Conservation (phyloP, 1,284 basidiomycete genomes). For the Fomitopsis palustris region DNA sequence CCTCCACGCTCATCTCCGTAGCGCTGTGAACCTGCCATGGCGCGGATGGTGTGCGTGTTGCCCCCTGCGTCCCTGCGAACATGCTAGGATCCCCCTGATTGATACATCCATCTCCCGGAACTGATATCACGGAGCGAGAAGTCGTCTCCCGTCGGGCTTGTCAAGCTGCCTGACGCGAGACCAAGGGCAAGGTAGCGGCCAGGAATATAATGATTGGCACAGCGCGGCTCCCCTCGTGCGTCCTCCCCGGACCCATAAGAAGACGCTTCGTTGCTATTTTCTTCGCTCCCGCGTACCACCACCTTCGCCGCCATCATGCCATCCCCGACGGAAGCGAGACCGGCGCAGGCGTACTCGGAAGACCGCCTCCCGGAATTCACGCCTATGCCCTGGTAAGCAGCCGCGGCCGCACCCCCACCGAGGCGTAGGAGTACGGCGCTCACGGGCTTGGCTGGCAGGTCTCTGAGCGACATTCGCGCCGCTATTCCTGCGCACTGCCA, state of each 20-base stretch:
- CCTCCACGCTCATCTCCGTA: conserved; percentile 1
- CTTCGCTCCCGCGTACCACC: background rate
- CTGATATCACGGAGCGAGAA: background rate
- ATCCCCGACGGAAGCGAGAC: background rate
- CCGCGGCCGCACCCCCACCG: background rate
- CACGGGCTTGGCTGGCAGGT: conserved; percentile 15
- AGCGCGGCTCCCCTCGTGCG: background rate
- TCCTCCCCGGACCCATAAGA: background rate
- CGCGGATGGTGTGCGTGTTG: no score
- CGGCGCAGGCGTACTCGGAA: conserved; percentile 22
- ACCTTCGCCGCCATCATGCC: background rate
- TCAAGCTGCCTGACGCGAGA: background rate
- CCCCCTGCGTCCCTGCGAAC: no score
- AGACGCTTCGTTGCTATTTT: background rate
- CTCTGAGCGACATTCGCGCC: conserved; percentile 49
- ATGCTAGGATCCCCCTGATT: background rate
- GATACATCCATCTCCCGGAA: background rate
- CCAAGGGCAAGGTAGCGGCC: background rate
- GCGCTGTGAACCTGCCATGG: background rate
- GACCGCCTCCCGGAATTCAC: conserved; percentile 39
- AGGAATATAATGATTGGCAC: background rate
- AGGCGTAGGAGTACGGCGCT: background rate
- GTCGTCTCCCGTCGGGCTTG: background rate
- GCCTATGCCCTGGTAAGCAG: conserved; percentile 39
- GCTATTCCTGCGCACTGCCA: conserved; percentile 46